These are phyloP conservation scores for Candida quercuum DNA, from an alignment of 805 yeast genomes.

Conservation along the genomic window DNA sequence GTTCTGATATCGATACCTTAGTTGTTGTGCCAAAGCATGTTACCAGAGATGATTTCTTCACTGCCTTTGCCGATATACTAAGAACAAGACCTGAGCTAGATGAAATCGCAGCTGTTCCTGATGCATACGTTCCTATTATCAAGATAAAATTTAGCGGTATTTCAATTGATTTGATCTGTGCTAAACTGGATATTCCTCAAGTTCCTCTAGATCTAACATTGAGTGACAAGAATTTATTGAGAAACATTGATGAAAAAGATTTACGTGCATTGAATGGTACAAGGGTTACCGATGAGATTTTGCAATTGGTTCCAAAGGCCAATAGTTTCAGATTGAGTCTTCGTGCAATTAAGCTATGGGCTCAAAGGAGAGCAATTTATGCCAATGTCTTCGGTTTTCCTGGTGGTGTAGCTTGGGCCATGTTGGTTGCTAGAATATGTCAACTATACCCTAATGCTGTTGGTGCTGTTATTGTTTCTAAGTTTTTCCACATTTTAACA, in stretches of 20 bases:
- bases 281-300: conserved; percentile 92
- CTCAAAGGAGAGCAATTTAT: conserved; percentile 88
- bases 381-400: conserved; percentile 97
- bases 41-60: conserved; percentile 82
- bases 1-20: conserved; percentile 93
- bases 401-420: conserved; percentile 99
- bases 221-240: conserved; percentile 77
- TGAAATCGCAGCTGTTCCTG: conserved; percentile 91
- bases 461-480: conserved; percentile 83
- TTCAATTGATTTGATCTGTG: conserved; percentile 88
- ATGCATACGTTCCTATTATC: conserved; percentile 96
- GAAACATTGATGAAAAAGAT: conserved; percentile 89
- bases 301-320: conserved; percentile 86
- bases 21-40: conserved; percentile 98
- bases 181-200: conserved; percentile 75
- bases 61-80: conserved; percentile 66
- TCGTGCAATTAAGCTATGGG: conserved; percentile 94
- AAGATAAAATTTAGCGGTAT: conserved; percentile 85
- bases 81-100: conserved; percentile 76
- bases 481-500: conserved; percentile 79
- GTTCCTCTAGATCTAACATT: conserved; percentile 72
- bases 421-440: conserved; percentile 97
- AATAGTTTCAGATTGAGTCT: conserved; percentile 89
- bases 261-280: conserved; percentile 91
- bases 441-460: conserved; percentile 96